A percentile compares a stretch with the other conserved stretches of the same genome.
These are phyloP conservation scores for Phytophthora constricta DNA, from an alignment of 352 stramenopile genomes.

Conservation along the genomic window DNA sequence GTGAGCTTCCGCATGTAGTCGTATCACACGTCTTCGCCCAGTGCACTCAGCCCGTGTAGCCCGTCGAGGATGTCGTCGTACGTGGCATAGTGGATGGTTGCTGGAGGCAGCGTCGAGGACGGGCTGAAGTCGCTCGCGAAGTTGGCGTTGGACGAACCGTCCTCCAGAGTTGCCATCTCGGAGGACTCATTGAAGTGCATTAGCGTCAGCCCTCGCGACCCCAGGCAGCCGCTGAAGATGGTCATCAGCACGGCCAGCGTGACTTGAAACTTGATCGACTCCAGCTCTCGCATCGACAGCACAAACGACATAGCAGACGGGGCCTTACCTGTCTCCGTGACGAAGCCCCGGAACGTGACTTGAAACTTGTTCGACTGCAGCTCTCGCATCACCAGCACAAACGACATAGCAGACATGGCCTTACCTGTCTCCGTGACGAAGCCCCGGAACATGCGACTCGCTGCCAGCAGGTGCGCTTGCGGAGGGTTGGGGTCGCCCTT, in stretches of 20 bases:
- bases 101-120: neutral
- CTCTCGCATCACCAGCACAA: too few species aligned
- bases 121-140: conserved; percentile 24
- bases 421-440: too few species aligned
- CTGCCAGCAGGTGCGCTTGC: conserved; percentile 11
- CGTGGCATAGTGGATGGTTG: neutral
- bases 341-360: too few species aligned
- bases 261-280: conserved; percentile 10
- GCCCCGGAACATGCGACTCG: conserved; percentile 12
- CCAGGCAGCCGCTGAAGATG: conserved; percentile 17
- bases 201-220: conserved; percentile 8
- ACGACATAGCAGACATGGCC: too few species aligned
- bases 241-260: conserved; percentile 17
- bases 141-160: conserved; percentile 10
- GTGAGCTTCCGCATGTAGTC: conserved; percentile 19
- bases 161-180: conserved; percentile 8
- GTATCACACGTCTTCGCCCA: conserved; percentile 13
- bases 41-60: neutral
- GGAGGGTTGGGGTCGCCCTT: conserved; percentile 18
- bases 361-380: too few species aligned
- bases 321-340: conserved; percentile 13
- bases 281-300: conserved; percentile 9
- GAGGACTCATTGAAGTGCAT: conserved; percentile 12
- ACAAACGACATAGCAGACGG: conserved; percentile 20
- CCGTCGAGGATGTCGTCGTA: conserved; percentile 26